These are phyloP conservation scores for Penicillium thymicola DNA, from an alignment of 2,329 filamentous ascomycete species.

Conservation along the genomic window DNA sequence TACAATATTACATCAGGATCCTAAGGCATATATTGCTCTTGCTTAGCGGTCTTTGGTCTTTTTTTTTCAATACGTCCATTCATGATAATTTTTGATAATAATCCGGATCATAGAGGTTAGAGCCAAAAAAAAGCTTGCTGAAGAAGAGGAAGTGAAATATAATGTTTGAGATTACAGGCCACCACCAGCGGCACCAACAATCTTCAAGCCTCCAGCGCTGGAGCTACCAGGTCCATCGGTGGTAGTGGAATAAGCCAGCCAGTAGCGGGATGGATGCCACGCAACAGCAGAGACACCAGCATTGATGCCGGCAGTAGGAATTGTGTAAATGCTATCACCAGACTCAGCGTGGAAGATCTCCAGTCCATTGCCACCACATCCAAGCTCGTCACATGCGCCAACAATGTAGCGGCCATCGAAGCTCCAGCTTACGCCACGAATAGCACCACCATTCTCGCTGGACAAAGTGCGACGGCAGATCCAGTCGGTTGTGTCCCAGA, in stretches of 20 bases:
- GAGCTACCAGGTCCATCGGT: conserved; percentile 40
- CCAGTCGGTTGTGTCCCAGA: conserved; percentile 53
- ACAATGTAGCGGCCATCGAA: conserved; percentile 50
- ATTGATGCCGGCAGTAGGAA: conserved; percentile 39
- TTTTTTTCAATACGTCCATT: conserved; percentile 3
- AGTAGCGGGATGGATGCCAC: conserved; percentile 51
- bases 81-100: conserved; percentile 2
- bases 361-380: conserved; percentile 42
- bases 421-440: conserved; percentile 50
- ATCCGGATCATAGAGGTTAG: background rate
- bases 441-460: conserved; percentile 43
- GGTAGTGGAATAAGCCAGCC: conserved; percentile 48
- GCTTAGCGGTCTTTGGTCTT: background rate
- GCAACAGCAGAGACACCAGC: conserved; percentile 46
- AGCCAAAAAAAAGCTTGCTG: background rate
- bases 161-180: conserved; percentile 24
- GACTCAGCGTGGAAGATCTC: conserved; percentile 52
- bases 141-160: background rate
- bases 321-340: conserved; percentile 48
- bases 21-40: background rate
- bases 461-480: conserved; percentile 49
- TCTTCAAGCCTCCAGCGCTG: conserved; percentile 44
- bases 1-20: background rate
- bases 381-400: conserved; percentile 48
- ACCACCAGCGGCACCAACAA: conserved; percentile 47